These are phyloP conservation scores for Colletotrichum truncatum DNA, from an alignment of 2,329 filamentous ascomycete species.

Conservation along the genomic window DNA sequence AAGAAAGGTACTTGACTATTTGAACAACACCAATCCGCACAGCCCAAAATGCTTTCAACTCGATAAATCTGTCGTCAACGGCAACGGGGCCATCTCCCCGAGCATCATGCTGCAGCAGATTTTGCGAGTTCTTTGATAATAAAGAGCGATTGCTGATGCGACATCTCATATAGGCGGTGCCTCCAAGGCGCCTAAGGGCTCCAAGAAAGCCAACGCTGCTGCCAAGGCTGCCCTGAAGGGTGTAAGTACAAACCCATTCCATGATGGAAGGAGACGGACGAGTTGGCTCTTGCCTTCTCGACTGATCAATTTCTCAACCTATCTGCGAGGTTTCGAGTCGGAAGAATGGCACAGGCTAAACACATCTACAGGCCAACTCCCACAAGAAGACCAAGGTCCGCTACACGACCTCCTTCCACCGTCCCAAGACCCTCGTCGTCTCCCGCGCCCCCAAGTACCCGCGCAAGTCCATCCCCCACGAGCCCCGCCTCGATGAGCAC, in stretches of 20 bases:
- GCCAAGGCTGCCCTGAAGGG: slow-evolving; percentile 97
- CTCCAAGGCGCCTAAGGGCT: slow-evolving; percentile 65
- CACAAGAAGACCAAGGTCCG: slow-evolving; percentile 95
- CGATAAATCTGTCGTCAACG: slow-evolving; percentile 27
- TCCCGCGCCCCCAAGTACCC: slow-evolving; percentile 95
- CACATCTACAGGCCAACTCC: slow-evolving; percentile 53
- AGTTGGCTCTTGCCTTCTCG: not conserved
- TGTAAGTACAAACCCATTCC: slow-evolving; percentile 68
- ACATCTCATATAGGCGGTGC: slow-evolving; percentile 63
- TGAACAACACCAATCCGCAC: not conserved
- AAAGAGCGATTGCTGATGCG: slow-evolving; percentile 79
- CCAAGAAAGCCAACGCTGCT: slow-evolving; percentile 91
- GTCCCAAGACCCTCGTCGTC: slow-evolving; percentile 94
- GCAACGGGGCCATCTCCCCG: slow-evolving; percentile 16
- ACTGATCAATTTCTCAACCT: not conserved
- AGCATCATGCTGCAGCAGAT: slow-evolving; percentile 77
- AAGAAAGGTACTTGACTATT: slow-evolving; percentile 48
- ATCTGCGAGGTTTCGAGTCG: not conserved
- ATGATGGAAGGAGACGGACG: too few relatives aligned
- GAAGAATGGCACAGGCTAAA: not conserved
- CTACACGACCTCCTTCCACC: slow-evolving; percentile 94
- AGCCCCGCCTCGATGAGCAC: slow-evolving; percentile 93
- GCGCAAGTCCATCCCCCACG: slow-evolving; percentile 91
- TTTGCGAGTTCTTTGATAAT: slow-evolving; percentile 72
- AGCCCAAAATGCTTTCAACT: slow-evolving; percentile 29